These are phyloP conservation scores for Fusarium tanahbumbuense DNA, from an alignment of 2,329 filamentous ascomycete genomes.

Conservation along the genomic window DNA sequence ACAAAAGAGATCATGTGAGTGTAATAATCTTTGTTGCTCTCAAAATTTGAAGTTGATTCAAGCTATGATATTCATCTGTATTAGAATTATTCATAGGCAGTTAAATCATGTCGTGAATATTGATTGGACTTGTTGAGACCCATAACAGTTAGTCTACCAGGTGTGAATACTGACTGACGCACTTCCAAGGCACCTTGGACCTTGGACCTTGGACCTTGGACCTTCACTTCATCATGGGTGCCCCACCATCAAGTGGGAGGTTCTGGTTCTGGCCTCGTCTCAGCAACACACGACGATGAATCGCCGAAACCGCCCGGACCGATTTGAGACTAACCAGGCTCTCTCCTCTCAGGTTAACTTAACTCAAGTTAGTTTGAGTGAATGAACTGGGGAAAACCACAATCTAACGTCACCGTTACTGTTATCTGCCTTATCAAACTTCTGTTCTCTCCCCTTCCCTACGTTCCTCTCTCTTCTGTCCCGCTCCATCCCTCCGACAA, in stretches of 20 bases:
- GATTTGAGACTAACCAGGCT: constrained; percentile 29
- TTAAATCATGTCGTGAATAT: not conserved
- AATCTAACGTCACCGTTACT: constrained; percentile 43
- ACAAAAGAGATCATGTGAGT: not conserved
- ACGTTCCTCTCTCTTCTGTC: not conserved
- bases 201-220: not conserved
- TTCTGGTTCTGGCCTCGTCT: constrained; percentile 20
- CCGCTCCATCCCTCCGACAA: constrained; percentile 23
- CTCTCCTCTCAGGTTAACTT: constrained; percentile 5
- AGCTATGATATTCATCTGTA: not conserved
- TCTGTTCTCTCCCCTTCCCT: constrained; percentile 4
- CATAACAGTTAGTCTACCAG: constrained; percentile 24
- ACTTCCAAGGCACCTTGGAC: constrained; percentile 28
- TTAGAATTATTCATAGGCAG: not conserved
- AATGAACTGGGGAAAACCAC: constrained; percentile 26
- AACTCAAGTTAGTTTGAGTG: not conserved
- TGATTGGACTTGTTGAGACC: not conserved
- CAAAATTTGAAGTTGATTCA: not conserved
- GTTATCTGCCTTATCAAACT: constrained; percentile 15
- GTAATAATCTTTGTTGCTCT: not conserved
- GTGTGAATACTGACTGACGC: constrained; percentile 36
- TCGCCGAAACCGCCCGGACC: constrained; percentile 45
- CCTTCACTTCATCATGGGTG: not conserved
- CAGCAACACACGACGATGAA: constrained; percentile 42
- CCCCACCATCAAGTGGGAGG: constrained; percentile 30